phyloP scores from a whole-genome alignment of 768 basidiomycete genomes.

The Lactifluus subvellereus region DNA sequence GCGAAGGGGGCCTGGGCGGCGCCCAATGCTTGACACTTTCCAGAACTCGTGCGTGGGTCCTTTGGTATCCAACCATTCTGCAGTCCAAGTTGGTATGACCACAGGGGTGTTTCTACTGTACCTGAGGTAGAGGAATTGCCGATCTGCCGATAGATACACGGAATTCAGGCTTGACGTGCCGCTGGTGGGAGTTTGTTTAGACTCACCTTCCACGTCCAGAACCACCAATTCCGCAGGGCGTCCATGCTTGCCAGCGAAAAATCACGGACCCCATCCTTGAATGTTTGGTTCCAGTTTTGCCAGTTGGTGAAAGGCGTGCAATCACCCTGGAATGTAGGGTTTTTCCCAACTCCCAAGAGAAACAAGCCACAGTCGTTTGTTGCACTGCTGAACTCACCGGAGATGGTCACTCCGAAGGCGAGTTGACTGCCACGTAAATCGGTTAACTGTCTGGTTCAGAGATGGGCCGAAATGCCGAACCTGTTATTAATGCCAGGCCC shows the following conservation, averaged over 20 bases:
- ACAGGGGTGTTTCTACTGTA: conserved; percentile 48
- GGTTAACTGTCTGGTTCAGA: not conserved
- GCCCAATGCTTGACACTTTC: conserved; percentile 57
- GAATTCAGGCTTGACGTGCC: conserved; percentile 9
- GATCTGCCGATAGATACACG: conserved; percentile 34
- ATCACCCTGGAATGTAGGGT: conserved; percentile 26
- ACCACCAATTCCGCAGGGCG: conserved; percentile 62
- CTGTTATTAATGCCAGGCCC: conserved; percentile 37
- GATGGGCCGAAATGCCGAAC: conserved; percentile 30
- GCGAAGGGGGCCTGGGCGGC: conserved; percentile 30
- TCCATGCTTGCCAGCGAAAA: conserved; percentile 60
- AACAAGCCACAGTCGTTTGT: conserved; percentile 60
- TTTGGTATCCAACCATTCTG: conserved; percentile 71
- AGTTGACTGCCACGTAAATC: conserved; percentile 32
- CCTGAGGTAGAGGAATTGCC: conserved; percentile 50
- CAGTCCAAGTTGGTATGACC: conserved; percentile 68
- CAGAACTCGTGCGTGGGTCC: conserved; percentile 62
- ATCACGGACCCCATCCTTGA: conserved; percentile 46
- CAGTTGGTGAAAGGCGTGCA: conserved; percentile 46
- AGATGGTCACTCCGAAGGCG: conserved; percentile 63
- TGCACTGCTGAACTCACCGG: conserved; percentile 72
- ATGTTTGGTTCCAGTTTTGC: conserved; percentile 45
- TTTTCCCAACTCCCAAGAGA: conserved; percentile 33
- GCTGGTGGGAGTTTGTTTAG: not conserved
- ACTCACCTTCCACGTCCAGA: conserved; percentile 72